A percentile compares a stretch with the other conserved stretches of the same genome.
phyloP scores from a whole-genome alignment of 176 grass and related monocot species.

The Oropetium thomaeum region DNA sequence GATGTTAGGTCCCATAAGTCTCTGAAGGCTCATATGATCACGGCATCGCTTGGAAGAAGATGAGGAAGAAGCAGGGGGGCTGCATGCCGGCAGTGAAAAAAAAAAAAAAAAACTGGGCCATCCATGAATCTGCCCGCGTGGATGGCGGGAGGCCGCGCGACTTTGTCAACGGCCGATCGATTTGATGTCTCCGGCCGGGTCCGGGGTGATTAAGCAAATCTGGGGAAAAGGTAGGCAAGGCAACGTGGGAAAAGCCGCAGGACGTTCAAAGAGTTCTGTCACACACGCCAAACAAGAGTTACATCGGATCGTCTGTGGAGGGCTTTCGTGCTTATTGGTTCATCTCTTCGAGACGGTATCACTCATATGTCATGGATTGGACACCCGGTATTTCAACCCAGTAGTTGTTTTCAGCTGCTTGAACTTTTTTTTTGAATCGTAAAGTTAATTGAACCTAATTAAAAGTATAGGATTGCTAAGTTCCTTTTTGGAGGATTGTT shows the following conservation, averaged over 20 bases:
- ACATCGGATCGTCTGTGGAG: constrained; percentile 5
- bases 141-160: background rate
- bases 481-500: no score
- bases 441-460: background rate
- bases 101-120: background rate
- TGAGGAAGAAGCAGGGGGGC: background rate
- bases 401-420: no score
- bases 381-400: background rate
- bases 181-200: constrained; percentile 43
- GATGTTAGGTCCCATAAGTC: constrained; percentile 32
- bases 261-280: background rate
- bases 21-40: constrained; percentile 28
- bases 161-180: constrained; percentile 41
- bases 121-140: background rate
- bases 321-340: background rate
- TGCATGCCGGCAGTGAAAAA: constrained; percentile 5
- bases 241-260: background rate
- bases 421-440: no score
- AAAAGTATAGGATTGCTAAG: no score
- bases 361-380: background rate
- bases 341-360: no score
- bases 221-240: constrained; percentile 13
- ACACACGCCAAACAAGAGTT: constrained; percentile 11
- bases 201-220: constrained; percentile 2
- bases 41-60: background rate